These are phyloP conservation scores for Saccharomyces mikatae DNA, from an alignment of 805 yeast species.

Conservation along the genomic window DNA sequence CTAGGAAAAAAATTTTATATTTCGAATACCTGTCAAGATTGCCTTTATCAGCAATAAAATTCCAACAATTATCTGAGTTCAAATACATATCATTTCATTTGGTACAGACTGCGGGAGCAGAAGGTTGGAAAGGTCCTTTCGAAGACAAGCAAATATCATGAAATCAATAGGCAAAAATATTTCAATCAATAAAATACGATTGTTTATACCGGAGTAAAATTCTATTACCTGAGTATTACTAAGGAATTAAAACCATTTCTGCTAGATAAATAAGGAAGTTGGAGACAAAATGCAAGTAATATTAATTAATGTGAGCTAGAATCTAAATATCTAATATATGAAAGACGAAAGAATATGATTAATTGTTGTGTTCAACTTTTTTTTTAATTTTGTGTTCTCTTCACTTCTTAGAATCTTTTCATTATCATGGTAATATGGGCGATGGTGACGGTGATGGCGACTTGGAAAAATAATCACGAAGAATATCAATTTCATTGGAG, in stretches of 20 bases:
- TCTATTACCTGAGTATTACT: background rate
- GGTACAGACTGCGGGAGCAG: too few relatives aligned
- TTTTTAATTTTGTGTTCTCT: background rate
- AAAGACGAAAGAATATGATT: background rate
- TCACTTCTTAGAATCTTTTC: background rate
- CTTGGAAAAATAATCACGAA: background rate
- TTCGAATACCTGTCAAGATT: background rate
- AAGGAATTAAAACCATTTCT: background rate
- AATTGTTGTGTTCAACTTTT: background rate
- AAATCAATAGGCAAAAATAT: too few relatives aligned
- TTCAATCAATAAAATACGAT: too few relatives aligned
- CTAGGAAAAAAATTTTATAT: background rate
- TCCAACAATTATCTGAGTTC: too few relatives aligned
- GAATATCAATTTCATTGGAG: background rate
- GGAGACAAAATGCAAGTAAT: background rate
- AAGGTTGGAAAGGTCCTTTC: too few relatives aligned
- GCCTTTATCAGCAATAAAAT: background rate
- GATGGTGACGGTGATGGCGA: background rate
- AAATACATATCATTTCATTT: too few relatives aligned
- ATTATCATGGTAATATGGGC: background rate
- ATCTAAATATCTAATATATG: background rate
- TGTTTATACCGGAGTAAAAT: too few relatives aligned
- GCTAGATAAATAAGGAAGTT: background rate
- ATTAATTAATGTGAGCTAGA: background rate
- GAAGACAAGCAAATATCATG: too few relatives aligned